Conservation (phyloP, 257 asterid species). For the Hygrophila difformis region DNA sequence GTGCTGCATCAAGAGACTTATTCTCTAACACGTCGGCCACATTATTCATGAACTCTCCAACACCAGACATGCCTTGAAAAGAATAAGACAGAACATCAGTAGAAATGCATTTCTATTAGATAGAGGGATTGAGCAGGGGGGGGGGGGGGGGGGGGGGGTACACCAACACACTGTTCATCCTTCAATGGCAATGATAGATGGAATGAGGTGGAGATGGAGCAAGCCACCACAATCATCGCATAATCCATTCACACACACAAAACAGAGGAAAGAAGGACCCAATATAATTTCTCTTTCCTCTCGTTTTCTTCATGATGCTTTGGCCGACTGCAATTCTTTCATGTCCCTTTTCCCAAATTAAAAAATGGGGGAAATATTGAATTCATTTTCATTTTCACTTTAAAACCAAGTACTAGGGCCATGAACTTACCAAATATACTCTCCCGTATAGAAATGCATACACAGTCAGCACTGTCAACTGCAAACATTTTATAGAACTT, state of each 20-base stretch:
- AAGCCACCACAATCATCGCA: no score
- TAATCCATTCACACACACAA: no score
- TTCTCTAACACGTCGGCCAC: slow-evolving; percentile 48
- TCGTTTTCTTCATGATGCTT: no score
- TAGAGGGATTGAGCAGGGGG: no score
- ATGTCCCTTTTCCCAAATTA: neutral
- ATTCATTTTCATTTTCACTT: neutral
- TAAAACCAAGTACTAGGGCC: neutral
- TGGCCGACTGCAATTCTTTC: neutral
- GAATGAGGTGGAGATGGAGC: no score
- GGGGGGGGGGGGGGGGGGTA: no score
- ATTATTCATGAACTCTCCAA: slow-evolving; percentile 61
- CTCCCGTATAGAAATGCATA: slow-evolving; percentile 91
- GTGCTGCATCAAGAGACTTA: slow-evolving; percentile 68
- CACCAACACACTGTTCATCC: no score
- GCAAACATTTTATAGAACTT: slow-evolving; percentile 24
- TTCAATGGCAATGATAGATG: no score
- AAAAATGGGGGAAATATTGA: slow-evolving; percentile 1
- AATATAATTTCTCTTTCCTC: no score
- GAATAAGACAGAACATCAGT: slow-evolving; percentile 14
- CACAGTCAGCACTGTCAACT: slow-evolving; percentile 89
- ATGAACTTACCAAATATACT: slow-evolving; percentile 76
- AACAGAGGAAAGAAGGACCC: no score
- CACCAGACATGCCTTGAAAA: slow-evolving; percentile 88
- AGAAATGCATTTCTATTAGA: slow-evolving; percentile 4